Evolutionary conservation across 352 stramenopile species (phyloP), one percentile per base, ranked within the genome.

Genomic region (Detonula confervacea): DNA sequence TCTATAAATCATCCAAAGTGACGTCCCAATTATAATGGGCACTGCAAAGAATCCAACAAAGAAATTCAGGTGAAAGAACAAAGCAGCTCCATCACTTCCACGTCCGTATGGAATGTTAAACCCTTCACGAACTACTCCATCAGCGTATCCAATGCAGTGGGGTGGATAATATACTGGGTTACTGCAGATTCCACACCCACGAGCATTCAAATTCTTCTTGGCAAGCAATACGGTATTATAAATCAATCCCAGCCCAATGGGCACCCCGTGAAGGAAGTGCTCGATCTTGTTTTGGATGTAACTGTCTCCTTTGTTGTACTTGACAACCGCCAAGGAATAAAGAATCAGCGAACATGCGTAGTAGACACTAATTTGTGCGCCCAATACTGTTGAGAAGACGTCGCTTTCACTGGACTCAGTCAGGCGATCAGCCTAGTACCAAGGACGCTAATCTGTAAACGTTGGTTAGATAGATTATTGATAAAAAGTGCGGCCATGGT

Each of bases 101-200:
- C 60, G 60, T 30, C 60, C 60, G 59, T 51, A 73, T 44, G 64
- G 64, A 42, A 73, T 73, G 1, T 39, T 18, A 49, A 73, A 73
- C 20, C 64, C 66, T 30, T 74, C 66, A 35, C 66, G 66, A 27
- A 74, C n/a, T 49, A 66, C 22, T 5, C 66, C 66, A 30, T 66
- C 54, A 22, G 44, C 66, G 56, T 74, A 74, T 12, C 66, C 66
- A 27, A 42, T 44, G 30, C 66, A 74, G 46, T 74, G 66, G 1
- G 52, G 49, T 30, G 66, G 66, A 44, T 63, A 24, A n/a, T 74
- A 66, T 0, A 44, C 33, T 47, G 52, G 33, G 0, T 18, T 9
- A 37, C 30, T 37, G 30, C 30, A 37, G 8, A 9, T 8, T 37
- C 30, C 30, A 37, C 30, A 33, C 30, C 30, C 39, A n/a, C 16